Base-by-base conservation (phyloP, 225 moss, liverwort and hornwort species). In the Sphagnum contortum region DNA sequence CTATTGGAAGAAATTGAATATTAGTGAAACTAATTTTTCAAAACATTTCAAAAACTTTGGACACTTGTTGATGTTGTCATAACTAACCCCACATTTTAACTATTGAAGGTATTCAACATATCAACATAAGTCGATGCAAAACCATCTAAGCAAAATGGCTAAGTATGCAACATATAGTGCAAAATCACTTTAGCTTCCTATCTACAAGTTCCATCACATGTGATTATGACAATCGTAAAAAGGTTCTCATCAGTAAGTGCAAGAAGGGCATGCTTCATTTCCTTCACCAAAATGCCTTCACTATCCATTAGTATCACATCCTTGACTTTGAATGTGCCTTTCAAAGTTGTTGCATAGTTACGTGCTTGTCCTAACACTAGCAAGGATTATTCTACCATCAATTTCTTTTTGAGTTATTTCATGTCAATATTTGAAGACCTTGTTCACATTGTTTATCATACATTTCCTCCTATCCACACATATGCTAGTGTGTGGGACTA, bases 231-330 rank as follows among this genome's bases (percentile, higher is more conserved):
- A 65, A 98, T 93, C 47, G 93, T 88, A 8, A 93, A 91, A 66
- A 98, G 90, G 60, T 85, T 91, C 71, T 98, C 98, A 78, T 98
- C 98, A 70, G 93, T 93, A 66, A 98, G 77, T 44, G 93, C 93
- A 66, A 98, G 70, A 59, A 91, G 93, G 58, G 93, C 98, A 69
- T 93, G 98, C 73, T 98, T 98, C 98, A 98, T 98, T 75, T 98
- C 98, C 58, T 93, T 93, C 50, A 93, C 98, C 68, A 98, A 82
- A 62, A 98, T 98, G 55, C 98, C 98, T 74, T 98, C 98, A 54
- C 98, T 98, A 59, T 98, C 93, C 98, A 98, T 91, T 47, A 98
- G 87, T n/a, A 93, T 89, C 72, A 98, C 91, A 70, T 98, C 98
- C 73, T 98, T 98, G 11, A 98, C 98, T 79, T 98, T 98, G 67